phyloP scores from a whole-genome alignment of 768 basidiomycete genomes.

The Tricholoma bakamatsutake region DNA sequence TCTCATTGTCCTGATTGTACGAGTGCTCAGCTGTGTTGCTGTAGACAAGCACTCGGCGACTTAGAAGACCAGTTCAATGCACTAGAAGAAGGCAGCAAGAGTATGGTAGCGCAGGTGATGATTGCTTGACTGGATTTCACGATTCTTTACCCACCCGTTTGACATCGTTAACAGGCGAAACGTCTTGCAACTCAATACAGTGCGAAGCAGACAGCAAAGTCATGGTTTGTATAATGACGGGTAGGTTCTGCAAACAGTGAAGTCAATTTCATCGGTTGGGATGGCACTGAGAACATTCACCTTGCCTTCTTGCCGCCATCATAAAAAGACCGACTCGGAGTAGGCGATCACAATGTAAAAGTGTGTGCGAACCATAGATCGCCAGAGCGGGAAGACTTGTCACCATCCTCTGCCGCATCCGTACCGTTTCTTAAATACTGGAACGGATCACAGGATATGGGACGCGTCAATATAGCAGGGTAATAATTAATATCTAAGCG shows the following conservation, averaged over 20 bases:
- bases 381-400: too few relatives aligned
- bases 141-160: neutral
- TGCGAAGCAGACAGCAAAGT: conserved; percentile 55
- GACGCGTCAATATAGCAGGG: too few relatives aligned
- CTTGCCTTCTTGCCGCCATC: too few relatives aligned
- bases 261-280: too few relatives aligned
- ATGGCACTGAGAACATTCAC: too few relatives aligned
- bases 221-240: conserved; percentile 55
- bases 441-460: too few relatives aligned
- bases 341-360: too few relatives aligned
- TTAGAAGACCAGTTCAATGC: conserved; percentile 59
- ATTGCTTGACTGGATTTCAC: conserved; percentile 17
- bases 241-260: neutral
- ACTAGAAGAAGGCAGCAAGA: conserved; percentile 59
- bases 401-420: too few relatives aligned
- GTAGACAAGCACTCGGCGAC: conserved; percentile 56
- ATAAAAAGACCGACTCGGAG: too few relatives aligned
- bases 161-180: conserved; percentile 42
- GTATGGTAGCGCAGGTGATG: conserved; percentile 53
- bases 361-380: too few relatives aligned
- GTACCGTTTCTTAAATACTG: too few relatives aligned
- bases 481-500: too few relatives aligned
- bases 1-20: neutral
- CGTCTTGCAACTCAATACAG: conserved; percentile 35
- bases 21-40: neutral